Percentiles rank a stretch among this genome's conserved stretches.
These are phyloP conservation scores for Plenodomus tracheiphilus DNA, from an alignment of 2,329 filamentous ascomycete genomes.

Conservation along the genomic window DNA sequence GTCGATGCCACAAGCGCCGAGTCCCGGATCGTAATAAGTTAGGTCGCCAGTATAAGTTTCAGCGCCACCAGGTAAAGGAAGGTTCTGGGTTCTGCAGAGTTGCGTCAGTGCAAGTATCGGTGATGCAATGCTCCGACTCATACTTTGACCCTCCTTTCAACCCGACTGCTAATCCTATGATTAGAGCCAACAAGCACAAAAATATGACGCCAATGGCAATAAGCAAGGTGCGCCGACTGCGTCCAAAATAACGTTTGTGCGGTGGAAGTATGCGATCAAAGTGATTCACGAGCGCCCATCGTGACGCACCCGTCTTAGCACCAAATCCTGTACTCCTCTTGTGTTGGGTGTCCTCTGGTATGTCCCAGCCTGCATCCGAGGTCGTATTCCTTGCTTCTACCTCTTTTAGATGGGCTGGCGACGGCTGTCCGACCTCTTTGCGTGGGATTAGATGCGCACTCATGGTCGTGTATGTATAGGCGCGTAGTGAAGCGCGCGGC, in stretches of 20 bases:
- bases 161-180: constrained; percentile 49
- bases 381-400: constrained; percentile 1
- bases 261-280: constrained; percentile 45
- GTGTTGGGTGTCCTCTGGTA: constrained; percentile 11
- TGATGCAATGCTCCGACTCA: neutral
- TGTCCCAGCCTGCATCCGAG: constrained; percentile 17
- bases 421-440: constrained; percentile 26
- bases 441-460: constrained; percentile 18
- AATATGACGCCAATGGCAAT: constrained; percentile 36
- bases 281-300: constrained; percentile 32
- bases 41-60: constrained; percentile 64
- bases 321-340: constrained; percentile 12
- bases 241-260: constrained; percentile 45
- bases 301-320: constrained; percentile 15
- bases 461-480: constrained; percentile 18
- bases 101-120: constrained; percentile 10
- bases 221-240: constrained; percentile 45
- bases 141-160: constrained; percentile 31
- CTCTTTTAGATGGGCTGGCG: constrained; percentile 23
- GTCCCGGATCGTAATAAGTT: constrained; percentile 68
- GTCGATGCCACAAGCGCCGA: constrained; percentile 70
- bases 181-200: constrained; percentile 43
- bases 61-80: constrained; percentile 57
- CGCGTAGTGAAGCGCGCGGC: constrained; percentile 9
- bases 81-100: constrained; percentile 41